phyloP scores from a whole-genome alignment of 108 stramenopile genomes.

The Cyclotella kingstonii region DNA sequence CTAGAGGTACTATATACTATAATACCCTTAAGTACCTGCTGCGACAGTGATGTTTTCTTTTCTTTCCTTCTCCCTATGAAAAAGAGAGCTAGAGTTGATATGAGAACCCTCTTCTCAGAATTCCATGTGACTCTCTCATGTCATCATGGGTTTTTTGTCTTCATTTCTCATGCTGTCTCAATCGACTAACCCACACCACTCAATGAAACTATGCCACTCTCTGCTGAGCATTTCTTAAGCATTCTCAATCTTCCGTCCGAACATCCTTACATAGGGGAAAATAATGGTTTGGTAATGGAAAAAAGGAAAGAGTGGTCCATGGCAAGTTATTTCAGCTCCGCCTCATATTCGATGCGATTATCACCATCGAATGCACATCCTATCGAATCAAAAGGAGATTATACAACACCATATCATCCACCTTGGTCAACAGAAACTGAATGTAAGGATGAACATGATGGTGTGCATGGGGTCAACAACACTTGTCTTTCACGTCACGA shows the following conservation, averaged over 20 bases:
- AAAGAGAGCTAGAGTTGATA: no score
- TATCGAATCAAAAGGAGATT: slow-evolving; percentile 2
- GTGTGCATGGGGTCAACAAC: background rate
- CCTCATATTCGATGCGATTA: background rate
- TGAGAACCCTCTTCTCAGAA: no score
- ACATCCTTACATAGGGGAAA: slow-evolving; percentile 17
- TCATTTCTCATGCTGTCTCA: no score
- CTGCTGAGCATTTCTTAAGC: slow-evolving; percentile 16
- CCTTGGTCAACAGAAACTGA: background rate
- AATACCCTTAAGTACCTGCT: no score
- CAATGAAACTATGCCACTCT: slow-evolving; percentile 3
- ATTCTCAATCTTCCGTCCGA: slow-evolving; percentile 29
- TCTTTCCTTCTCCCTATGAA: no score
- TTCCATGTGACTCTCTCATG: no score
- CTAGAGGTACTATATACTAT: no score
- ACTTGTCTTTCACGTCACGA: slow-evolving; percentile 2
- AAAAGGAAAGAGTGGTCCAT: slow-evolving; percentile 16
- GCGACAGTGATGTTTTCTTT: no score
- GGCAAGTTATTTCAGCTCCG: slow-evolving; percentile 16
- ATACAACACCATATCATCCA: background rate
- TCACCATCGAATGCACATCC: background rate
- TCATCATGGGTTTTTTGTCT: no score
- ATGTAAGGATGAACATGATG: background rate
- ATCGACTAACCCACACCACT: no score
- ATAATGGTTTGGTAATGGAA: background rate